A percentile compares a stretch with the other conserved stretches of the same genome.
Evolutionary conservation across 1,139 yeast species (phyloP).

Genomic region (Taphrina communis): DNA sequence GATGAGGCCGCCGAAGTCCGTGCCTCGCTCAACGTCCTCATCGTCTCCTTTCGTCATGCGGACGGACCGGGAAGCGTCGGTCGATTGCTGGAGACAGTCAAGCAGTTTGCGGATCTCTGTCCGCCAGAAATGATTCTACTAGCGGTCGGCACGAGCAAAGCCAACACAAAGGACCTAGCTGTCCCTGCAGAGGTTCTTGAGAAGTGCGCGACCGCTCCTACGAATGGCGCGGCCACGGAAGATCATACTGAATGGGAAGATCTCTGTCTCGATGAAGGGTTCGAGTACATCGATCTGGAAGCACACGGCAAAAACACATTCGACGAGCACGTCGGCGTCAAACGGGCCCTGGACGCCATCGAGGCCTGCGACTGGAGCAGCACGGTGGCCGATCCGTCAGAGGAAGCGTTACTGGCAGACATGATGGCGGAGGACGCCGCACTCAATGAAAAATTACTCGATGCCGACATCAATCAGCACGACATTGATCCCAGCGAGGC

Average conservation of each 20-base stretch:
- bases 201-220: too few species aligned
- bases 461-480: slow-evolving; percentile 4
- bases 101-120: slow-evolving; percentile 30
- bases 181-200: not conserved
- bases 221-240: not conserved
- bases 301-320: slow-evolving; percentile 29
- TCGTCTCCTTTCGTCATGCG: slow-evolving; percentile 34
- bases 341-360: slow-evolving; percentile 37
- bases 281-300: slow-evolving; percentile 39
- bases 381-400: slow-evolving; percentile 8
- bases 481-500: slow-evolving; percentile 26
- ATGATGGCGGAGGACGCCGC: slow-evolving; percentile 25
- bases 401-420: slow-evolving; percentile 24
- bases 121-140: slow-evolving; percentile 15
- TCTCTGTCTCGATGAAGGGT: slow-evolving; percentile 39
- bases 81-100: slow-evolving; percentile 28
- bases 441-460: slow-evolving; percentile 22
- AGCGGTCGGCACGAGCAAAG: slow-evolving; percentile 18
- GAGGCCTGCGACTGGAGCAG: slow-evolving; percentile 40
- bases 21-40: slow-evolving; percentile 36
- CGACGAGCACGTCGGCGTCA: slow-evolving; percentile 40
- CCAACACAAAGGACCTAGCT: not conserved
- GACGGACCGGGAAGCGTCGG: not conserved
- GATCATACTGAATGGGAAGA: slow-evolving; percentile 10
- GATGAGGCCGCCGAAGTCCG: slow-evolving; percentile 43